Conservation (phyloP, 2,329 filamentous ascomycete genomes). For the Ophiostoma montium region DNA sequence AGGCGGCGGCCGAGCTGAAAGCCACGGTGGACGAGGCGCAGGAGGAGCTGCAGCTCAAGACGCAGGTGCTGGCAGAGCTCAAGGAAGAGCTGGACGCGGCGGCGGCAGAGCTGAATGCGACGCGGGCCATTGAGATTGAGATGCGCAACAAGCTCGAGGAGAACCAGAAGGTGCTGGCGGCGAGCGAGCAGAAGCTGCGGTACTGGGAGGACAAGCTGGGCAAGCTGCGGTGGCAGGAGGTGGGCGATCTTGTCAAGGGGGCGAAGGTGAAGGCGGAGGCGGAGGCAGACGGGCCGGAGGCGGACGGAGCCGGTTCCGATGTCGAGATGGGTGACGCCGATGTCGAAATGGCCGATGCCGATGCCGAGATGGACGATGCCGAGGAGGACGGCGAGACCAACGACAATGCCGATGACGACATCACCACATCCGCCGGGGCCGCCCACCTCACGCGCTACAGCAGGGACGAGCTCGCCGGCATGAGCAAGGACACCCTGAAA, state of each 20-base stretch:
- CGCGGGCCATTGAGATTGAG: conserved; percentile 81
- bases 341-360: conserved; percentile 11
- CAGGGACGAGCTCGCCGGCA: conserved; percentile 51
- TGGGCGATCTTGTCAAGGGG: conserved; percentile 61
- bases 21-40: conserved; percentile 69
- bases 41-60: conserved; percentile 62
- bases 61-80: conserved; percentile 61
- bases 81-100: conserved; percentile 83
- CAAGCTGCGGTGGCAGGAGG: conserved; percentile 71
- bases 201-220: conserved; percentile 85
- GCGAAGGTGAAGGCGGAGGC: conserved; percentile 14
- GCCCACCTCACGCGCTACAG: conserved; percentile 58
- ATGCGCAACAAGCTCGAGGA: conserved; percentile 98
- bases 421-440: conserved; percentile 21
- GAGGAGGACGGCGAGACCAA: conserved; percentile 11
- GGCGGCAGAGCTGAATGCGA: conserved; percentile 73
- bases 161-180: conserved; percentile 73
- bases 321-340: no score
- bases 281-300: no score
- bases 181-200: conserved; percentile 70
- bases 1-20: conserved; percentile 58
- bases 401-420: conserved; percentile 15
- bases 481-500: conserved; percentile 48
- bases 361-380: neutral
- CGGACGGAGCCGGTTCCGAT: no score